Conservation (phyloP, 2,329 filamentous ascomycete species). For the Xylaria sp. region DNA sequence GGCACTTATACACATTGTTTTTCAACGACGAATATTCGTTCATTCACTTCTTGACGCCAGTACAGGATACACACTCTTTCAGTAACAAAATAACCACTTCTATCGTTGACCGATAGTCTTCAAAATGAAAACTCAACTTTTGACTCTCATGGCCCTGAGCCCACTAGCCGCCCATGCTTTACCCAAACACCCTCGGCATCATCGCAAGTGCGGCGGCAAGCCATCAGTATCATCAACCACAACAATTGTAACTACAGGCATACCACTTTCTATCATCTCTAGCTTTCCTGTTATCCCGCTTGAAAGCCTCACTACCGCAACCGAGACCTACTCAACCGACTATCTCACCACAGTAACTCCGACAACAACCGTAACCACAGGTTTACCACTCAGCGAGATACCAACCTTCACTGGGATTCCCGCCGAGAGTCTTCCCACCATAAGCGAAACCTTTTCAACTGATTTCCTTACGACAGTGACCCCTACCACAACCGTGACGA, state of each 20-base stretch:
- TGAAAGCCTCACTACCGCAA: conserved; percentile 19
- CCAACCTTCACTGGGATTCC: conserved; percentile 27
- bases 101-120: conserved; percentile 21
- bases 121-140: conserved; percentile 34
- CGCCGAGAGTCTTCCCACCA: conserved; percentile 16
- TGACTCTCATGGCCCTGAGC: conserved; percentile 28
- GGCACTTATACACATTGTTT: conserved; percentile 26
- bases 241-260: conserved; percentile 17
- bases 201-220: conserved; percentile 25
- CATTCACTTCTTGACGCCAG: conserved; percentile 17
- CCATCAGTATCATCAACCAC: conserved; percentile 11
- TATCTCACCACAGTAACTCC: conserved; percentile 3
- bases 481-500: conserved; percentile 13
- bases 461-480: background rate
- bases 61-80: conserved; percentile 25
- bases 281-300: conserved; percentile 12
- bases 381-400: conserved; percentile 22
- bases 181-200: conserved; percentile 11
- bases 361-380: conserved; percentile 19
- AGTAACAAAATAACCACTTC: background rate
- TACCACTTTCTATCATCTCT: conserved; percentile 14
- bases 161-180: conserved; percentile 27
- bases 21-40: conserved; percentile 19
- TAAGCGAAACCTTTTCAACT: conserved; percentile 17
- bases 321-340: conserved; percentile 16